These are phyloP conservation scores for Forsythia suspensa DNA, from an alignment of 257 asterid species.

Conservation along the genomic window DNA sequence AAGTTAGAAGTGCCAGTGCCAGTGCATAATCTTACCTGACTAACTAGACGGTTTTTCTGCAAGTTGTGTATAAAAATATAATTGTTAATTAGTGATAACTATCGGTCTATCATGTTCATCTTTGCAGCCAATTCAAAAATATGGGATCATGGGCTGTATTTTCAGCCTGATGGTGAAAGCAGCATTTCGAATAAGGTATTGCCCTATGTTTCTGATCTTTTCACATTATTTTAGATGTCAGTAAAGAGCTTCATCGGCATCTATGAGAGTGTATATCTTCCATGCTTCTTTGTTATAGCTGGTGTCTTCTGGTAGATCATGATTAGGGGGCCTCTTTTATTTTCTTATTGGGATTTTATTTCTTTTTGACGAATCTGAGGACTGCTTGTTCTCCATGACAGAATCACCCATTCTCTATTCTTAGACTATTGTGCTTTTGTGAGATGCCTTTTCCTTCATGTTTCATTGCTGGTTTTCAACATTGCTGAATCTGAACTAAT, in stretches of 20 bases:
- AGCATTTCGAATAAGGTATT: constrained; percentile 60
- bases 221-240: not conserved
- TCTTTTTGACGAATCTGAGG: not conserved
- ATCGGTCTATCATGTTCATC: not conserved
- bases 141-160: constrained; percentile 77
- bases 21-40: not conserved
- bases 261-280: constrained; percentile 3
- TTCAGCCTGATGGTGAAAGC: constrained; percentile 62
- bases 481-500: not conserved
- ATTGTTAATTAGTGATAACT: no score
- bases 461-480: not conserved
- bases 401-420: not conserved
- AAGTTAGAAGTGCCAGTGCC: not conserved
- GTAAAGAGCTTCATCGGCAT: not conserved
- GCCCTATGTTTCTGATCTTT: constrained; percentile 13
- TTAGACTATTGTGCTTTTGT: not conserved
- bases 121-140: constrained; percentile 77
- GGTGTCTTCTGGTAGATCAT: not conserved
- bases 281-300: constrained; percentile 10
- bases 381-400: not conserved
- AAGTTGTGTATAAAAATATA: not conserved
- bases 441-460: constrained; percentile 10
- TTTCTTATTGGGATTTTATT: constrained; percentile 1
- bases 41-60: not conserved
- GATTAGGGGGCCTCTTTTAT: not conserved